Evolutionary conservation across 2,329 filamentous ascomycete genomes (phyloP).

Genomic region (Fusarium decemcellulare): DNA sequence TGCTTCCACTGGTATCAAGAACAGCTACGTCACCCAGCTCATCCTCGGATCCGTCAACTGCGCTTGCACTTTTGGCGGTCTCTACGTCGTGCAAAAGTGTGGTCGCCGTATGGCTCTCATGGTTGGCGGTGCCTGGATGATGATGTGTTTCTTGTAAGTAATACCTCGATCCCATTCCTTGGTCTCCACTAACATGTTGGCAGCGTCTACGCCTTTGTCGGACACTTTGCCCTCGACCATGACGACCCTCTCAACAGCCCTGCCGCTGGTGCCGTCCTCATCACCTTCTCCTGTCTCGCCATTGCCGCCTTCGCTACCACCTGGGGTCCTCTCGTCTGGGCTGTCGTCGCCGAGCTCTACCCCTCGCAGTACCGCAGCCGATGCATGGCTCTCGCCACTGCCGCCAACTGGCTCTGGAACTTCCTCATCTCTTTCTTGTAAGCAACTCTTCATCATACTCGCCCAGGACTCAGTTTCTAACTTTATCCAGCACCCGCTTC

Average conservation of each 20-base stretch:
- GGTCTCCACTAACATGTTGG: background rate
- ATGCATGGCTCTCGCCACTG: conserved; percentile 70
- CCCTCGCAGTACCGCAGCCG: conserved; percentile 68
- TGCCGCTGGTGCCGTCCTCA: conserved; percentile 70
- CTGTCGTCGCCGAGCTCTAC: conserved; percentile 75
- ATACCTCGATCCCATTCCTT: background rate
- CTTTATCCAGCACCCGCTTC: conserved; percentile 71
- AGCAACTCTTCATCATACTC: conserved; percentile 20
- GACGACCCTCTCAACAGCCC: conserved; percentile 60
- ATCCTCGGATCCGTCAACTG: conserved; percentile 79
- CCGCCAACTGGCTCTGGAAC: conserved; percentile 76
- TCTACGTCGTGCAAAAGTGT: conserved; percentile 76
- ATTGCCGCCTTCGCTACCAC: conserved; percentile 77
- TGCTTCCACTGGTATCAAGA: conserved; percentile 72
- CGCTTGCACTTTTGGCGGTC: conserved; percentile 73
- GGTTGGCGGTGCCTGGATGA: conserved; percentile 73
- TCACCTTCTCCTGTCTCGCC: conserved; percentile 78
- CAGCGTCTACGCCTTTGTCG: conserved; percentile 64
- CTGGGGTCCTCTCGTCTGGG: conserved; percentile 80
- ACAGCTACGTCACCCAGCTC: conserved; percentile 78
- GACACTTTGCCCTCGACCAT: conserved; percentile 60
- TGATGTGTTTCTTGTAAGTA: conserved; percentile 63
- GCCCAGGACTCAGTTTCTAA: conserved; percentile 32
- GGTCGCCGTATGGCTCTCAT: conserved; percentile 76
- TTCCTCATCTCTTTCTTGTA: conserved; percentile 68